phyloP scores from a whole-genome alignment of 495 filamentous ascomycete species.

The Annulohypoxylon moriforme region DNA sequence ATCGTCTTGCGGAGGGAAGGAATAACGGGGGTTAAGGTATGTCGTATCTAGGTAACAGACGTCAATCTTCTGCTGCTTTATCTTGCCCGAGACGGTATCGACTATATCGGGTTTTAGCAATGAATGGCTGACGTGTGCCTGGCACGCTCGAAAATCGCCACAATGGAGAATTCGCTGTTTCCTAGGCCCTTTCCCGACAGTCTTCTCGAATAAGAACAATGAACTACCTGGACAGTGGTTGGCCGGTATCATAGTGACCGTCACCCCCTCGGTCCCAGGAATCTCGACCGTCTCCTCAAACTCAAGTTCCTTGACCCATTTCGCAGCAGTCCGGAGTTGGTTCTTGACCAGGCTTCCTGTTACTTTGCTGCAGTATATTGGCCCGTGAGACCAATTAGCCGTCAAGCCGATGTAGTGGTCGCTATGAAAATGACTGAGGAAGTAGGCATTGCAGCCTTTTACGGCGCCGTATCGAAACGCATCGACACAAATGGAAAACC shows the following conservation, averaged over 20 bases:
- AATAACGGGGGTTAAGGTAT: slow-evolving; percentile 94
- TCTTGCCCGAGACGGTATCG: slow-evolving; percentile 74
- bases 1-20: slow-evolving; percentile 88
- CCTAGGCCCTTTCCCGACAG: slow-evolving; percentile 67
- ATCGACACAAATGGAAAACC: slow-evolving; percentile 92
- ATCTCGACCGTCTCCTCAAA: slow-evolving; percentile 87
- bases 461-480: slow-evolving; percentile 96
- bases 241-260: slow-evolving; percentile 93
- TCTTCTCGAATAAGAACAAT: slow-evolving; percentile 91
- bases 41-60: slow-evolving; percentile 97
- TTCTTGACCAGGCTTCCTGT: slow-evolving; percentile 90
- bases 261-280: slow-evolving; percentile 79
- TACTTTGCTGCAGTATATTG: slow-evolving; percentile 94
- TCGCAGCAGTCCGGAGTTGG: slow-evolving; percentile 85
- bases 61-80: slow-evolving; percentile 86
- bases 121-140: slow-evolving; percentile 86
- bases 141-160: slow-evolving; percentile 93
- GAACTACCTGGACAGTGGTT: slow-evolving; percentile 98
- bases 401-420: slow-evolving; percentile 96
- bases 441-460: slow-evolving; percentile 92
- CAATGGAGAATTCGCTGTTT: slow-evolving; percentile 89
- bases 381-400: slow-evolving; percentile 88
- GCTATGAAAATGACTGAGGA: slow-evolving; percentile 96
- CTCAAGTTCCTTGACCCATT: slow-evolving; percentile 85
- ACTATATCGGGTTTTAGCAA: slow-evolving; percentile 78